Base-by-base conservation (phyloP, 73 alveolate species). In the Halteria grandinella region DNA sequence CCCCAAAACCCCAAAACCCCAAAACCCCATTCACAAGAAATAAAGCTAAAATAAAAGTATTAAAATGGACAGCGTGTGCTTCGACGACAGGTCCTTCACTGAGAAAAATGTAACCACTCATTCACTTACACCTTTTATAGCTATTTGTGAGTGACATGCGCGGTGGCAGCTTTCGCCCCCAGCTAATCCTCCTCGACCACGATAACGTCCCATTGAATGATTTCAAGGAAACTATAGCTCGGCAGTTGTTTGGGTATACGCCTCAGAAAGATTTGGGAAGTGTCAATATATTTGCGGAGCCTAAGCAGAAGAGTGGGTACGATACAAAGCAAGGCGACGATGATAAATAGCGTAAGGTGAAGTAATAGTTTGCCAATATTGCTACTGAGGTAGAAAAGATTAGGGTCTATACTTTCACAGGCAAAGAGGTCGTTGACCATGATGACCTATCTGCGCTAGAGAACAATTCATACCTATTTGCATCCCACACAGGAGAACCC, bases 361-460 rank as follows among this genome's bases (percentile, higher is more conserved):
- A n/a, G n/a, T n/a, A n/a, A n/a, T n/a, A n/a, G n/a, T n/a, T n/a
- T n/a, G n/a, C n/a, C n/a, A n/a, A n/a, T n/a, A n/a, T n/a, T n/a
- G n/a, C n/a, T n/a, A 40, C 43, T 60, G 77, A 60, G n/a, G 5
- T 36, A 10, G 77, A 60, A 1, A 60, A 60, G 23, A 15, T 60
- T 7, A 45, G 57, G 43, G 33, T 70, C 41, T 70, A 15, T 27
- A 70, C 83, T 2, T 70, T 70, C 24, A 41, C 83, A 0, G 83
- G 83, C 36, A 70, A 49, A 54, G 83, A 70, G 57, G 50, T 70
- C 18, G 18, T 14, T 29, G 83, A 70, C 18, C 72, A 70, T 44
- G 83, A 70, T 23, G 83, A 70, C n/a, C 69, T 70, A 18, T 49
- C 72, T 32, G 39, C 50, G 8, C 50, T 70, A 11, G 83, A 70